Conservation (phyloP, 805 yeast genomes). For the Lipomyces spencermartinsiae region DNA sequence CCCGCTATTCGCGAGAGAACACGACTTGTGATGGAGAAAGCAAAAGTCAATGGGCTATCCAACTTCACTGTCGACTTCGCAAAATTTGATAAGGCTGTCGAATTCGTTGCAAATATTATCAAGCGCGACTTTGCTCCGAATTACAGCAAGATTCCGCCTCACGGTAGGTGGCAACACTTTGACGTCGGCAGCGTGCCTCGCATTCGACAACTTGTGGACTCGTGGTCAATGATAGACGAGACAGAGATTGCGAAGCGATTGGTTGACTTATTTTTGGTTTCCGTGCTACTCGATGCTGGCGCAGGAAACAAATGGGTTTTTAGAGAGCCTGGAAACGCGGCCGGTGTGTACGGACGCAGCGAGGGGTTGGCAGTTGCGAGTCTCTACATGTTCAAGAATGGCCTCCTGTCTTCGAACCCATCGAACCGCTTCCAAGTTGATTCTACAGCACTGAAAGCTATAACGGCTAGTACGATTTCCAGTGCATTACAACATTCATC, state of each 20-base stretch:
- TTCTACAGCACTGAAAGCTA: conserved; percentile 50
- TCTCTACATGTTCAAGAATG: conserved; percentile 59
- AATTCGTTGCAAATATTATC: conserved; percentile 55
- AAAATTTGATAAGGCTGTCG: conserved; percentile 53
- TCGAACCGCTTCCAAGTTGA: conserved; percentile 51
- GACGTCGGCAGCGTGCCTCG: conserved; percentile 58
- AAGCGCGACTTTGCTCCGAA: conserved; percentile 54
- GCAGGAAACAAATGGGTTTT: conserved; percentile 67
- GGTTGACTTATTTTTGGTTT: conserved; percentile 63
- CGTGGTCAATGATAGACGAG: conserved; percentile 48
- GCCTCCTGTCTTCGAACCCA: conserved; percentile 52
- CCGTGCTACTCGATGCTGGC: conserved; percentile 71
- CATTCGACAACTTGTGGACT: conserved; percentile 51
- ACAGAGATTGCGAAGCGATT: conserved; percentile 60
- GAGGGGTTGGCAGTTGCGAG: conserved; percentile 73
- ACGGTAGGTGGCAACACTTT: conserved; percentile 72
- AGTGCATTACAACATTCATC: conserved; percentile 55
- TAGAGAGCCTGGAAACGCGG: conserved; percentile 48
- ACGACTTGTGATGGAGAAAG: conserved; percentile 51
- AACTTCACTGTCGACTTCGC: conserved; percentile 56
- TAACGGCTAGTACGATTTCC: conserved; percentile 49
- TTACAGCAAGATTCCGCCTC: conserved; percentile 61
- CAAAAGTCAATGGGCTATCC: conserved; percentile 48
- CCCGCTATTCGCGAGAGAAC: conserved; percentile 63
- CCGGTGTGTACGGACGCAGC: conserved; percentile 52